phyloP scores from a whole-genome alignment of 225 moss, liverwort and hornwort genomes.

The Sphagnum contortum region DNA sequence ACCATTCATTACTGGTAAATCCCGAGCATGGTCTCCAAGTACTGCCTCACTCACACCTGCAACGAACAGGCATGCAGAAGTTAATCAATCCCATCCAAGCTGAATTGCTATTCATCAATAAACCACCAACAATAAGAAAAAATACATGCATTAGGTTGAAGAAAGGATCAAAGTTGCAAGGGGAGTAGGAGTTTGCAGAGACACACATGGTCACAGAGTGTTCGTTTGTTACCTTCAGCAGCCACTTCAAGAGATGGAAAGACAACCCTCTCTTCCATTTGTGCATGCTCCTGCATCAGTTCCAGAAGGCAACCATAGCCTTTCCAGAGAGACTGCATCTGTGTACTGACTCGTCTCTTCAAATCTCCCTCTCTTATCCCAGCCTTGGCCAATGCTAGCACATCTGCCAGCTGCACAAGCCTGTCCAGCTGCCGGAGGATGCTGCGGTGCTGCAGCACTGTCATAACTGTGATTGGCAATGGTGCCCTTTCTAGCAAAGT shows the following conservation, averaged over 20 bases:
- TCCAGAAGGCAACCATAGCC: constrained; percentile 46
- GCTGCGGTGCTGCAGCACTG: constrained; percentile 44
- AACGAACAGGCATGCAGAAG: constrained; percentile 2
- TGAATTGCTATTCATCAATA: too few relatives aligned
- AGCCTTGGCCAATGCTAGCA: constrained; percentile 12
- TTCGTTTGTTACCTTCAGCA: constrained; percentile 19
- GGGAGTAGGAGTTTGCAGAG: too few relatives aligned
- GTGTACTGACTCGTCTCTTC: constrained; percentile 2
- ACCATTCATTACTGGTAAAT: constrained; percentile 60
- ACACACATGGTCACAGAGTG: too few relatives aligned
- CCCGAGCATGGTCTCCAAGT: constrained; percentile 50
- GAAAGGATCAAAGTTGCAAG: too few relatives aligned
- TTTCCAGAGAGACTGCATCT: constrained; percentile 28
- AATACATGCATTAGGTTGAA: too few relatives aligned
- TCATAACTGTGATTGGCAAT: constrained; percentile 32
- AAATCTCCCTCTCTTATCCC: constrained; percentile 5
- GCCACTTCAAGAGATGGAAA: constrained; percentile 32
- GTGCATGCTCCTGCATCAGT: constrained; percentile 51
- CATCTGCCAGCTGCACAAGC: constrained; percentile 22
- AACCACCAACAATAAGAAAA: neutral
- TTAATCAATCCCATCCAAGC: too few relatives aligned
- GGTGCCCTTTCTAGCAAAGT: constrained; percentile 29
- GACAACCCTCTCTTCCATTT: constrained; percentile 54
- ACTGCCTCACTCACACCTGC: constrained; percentile 54
- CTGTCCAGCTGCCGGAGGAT: constrained; percentile 40